A percentile compares a stretch with the other conserved stretches of the same genome.
These are phyloP conservation scores for Phytophthora sp. DNA, from an alignment of 352 stramenopile species.

Conservation along the genomic window DNA sequence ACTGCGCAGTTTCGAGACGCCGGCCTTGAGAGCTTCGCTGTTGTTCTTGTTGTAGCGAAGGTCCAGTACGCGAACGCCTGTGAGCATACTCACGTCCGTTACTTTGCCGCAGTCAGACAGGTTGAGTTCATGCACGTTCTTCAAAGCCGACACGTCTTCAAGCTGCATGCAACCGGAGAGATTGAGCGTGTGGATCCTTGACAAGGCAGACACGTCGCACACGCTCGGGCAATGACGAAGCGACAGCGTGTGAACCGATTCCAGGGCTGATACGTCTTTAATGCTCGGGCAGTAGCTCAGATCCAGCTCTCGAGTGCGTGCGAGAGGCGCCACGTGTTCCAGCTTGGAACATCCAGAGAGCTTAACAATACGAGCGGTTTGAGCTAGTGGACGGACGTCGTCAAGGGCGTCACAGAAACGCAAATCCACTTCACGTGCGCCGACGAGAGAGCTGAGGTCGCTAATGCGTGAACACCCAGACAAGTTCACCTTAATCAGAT, in stretches of 20 bases:
- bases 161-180: conserved; percentile 60
- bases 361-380: conserved; percentile 52
- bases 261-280: conserved; percentile 53
- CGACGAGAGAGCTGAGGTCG: conserved; percentile 49
- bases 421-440: conserved; percentile 55
- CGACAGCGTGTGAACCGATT: conserved; percentile 59
- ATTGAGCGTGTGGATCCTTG: conserved; percentile 57
- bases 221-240: conserved; percentile 65
- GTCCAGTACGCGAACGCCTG: conserved; percentile 59
- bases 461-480: conserved; percentile 59
- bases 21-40: conserved; percentile 21
- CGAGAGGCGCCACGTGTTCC: conserved; percentile 52
- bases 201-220: conserved; percentile 53
- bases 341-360: conserved; percentile 62
- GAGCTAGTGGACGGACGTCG: conserved; percentile 42
- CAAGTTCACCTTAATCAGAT: conserved; percentile 50
- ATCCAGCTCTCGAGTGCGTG: conserved; percentile 57
- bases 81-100: conserved; percentile 60
- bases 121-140: conserved; percentile 62
- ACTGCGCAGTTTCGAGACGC: conserved; percentile 34
- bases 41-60: conserved; percentile 63
- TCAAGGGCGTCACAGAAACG: conserved; percentile 72
- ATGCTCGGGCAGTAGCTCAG: conserved; percentile 70
- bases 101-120: conserved; percentile 64
- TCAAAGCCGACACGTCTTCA: conserved; percentile 51